A percentile compares a stretch with the other conserved stretches of the same genome.
Evolutionary conservation across 495 filamentous ascomycete species (phyloP).

Genomic region (Aspergillus conjunctus): DNA sequence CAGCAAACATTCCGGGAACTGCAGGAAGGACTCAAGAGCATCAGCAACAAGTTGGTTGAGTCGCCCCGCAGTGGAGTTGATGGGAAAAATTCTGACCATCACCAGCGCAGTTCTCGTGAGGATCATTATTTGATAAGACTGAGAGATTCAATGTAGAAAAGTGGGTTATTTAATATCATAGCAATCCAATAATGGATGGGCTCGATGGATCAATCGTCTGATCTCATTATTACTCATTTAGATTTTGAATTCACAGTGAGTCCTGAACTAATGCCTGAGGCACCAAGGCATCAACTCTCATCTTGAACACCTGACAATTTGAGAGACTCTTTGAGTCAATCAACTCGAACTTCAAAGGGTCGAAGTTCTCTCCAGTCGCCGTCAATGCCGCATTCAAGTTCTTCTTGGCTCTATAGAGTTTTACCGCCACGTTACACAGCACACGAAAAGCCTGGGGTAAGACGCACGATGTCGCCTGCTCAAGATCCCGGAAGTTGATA

Average conservation of each 20-base stretch:
- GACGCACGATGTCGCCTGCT: neutral
- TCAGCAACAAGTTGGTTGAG: neutral
- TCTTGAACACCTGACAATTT: too few species aligned
- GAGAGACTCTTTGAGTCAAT: neutral
- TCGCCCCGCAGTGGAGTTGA: conserved; percentile 5
- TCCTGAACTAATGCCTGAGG: conserved; percentile 7
- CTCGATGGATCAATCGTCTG: too few species aligned
- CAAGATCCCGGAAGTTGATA: neutral
- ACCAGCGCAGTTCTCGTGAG: neutral
- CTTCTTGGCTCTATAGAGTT: neutral
- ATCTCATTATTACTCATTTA: too few species aligned
- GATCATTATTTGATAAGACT: too few species aligned
- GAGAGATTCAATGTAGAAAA: too few species aligned
- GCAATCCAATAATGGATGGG: too few species aligned
- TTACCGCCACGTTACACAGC: neutral
- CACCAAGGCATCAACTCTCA: conserved; percentile 3
- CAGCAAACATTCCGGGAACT: neutral
- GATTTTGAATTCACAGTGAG: too few species aligned
- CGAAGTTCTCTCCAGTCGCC: too few species aligned
- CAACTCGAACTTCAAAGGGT: neutral
- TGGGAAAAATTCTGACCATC: neutral
- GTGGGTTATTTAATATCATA: too few species aligned
- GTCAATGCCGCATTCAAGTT: neutral
- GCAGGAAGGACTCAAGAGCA: neutral
- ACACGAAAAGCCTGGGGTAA: neutral